A percentile compares a stretch with the other conserved stretches of the same genome.
Evolutionary conservation across 2,329 filamentous ascomycete species (phyloP).

Genomic region (Magnaporthiopsis rhizophila): DNA sequence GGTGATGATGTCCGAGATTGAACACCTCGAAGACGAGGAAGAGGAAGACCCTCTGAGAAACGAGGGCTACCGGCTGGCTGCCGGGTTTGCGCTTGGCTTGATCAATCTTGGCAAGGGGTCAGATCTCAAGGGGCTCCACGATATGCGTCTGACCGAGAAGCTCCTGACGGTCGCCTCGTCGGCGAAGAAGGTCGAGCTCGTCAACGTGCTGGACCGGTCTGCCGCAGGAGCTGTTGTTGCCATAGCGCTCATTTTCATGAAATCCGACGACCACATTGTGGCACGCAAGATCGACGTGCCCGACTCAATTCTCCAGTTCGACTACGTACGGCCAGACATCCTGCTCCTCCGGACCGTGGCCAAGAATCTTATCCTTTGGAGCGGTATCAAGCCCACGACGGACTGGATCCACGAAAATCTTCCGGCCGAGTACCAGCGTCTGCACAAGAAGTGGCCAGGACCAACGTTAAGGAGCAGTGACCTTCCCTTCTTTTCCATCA

Average conservation of each 20-base stretch:
- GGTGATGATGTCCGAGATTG: constrained; percentile 96
- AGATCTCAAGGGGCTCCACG: constrained; percentile 79
- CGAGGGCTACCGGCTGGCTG: constrained; percentile 92
- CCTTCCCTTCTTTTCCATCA: constrained; percentile 85
- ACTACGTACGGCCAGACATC: constrained; percentile 90
- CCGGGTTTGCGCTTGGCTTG: constrained; percentile 85
- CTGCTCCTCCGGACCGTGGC: constrained; percentile 84
- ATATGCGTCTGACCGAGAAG: constrained; percentile 88
- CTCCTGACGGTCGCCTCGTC: constrained; percentile 78
- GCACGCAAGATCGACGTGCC: constrained; percentile 91
- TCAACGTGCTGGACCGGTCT: constrained; percentile 87
- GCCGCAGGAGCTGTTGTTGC: constrained; percentile 91
- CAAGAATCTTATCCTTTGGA: constrained; percentile 90
- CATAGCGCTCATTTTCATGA: constrained; percentile 90
- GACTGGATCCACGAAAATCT: constrained; percentile 71
- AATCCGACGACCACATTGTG: constrained; percentile 79
- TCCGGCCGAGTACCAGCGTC: constrained; percentile 58
- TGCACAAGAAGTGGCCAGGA: constrained; percentile 2
- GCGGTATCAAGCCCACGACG: constrained; percentile 63
- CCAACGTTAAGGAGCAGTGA: constrained; percentile 65
- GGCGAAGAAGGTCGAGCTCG: constrained; percentile 82
- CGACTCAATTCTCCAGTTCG: constrained; percentile 82
- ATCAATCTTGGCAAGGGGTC: constrained; percentile 92
- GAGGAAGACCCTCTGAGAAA: constrained; percentile 82
- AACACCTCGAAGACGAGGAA: constrained; percentile 72